Conservation (phyloP, 495 filamentous ascomycete genomes). For the Parachaetomium inaequale region DNA sequence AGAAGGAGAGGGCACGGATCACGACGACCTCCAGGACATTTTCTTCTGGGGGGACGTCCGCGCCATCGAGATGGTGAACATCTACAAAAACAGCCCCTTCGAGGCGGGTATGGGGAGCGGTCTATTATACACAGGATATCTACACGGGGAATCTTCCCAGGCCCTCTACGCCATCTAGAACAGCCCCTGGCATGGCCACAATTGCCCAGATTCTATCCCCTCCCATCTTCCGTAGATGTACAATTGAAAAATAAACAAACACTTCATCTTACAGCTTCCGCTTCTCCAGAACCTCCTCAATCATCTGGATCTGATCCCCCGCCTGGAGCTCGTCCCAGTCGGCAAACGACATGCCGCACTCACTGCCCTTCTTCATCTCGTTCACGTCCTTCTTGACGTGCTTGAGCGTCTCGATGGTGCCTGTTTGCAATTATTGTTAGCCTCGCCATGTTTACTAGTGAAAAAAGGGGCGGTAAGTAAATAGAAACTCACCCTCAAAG, state of each 20-base stretch:
- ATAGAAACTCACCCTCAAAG: conserved; percentile 66
- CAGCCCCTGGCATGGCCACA: background rate
- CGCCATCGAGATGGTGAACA: conserved; percentile 31
- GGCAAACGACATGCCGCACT: conserved; percentile 88
- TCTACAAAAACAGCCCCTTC: background rate
- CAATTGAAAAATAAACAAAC: background rate
- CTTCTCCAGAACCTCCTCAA: conserved; percentile 74
- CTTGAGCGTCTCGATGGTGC: conserved; percentile 74
- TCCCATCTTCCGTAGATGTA: background rate
- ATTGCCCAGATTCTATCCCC: background rate
- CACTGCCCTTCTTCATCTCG: conserved; percentile 84
- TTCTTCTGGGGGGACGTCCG: conserved; percentile 27
- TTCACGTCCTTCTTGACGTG: conserved; percentile 85
- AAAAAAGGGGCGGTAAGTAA: background rate
- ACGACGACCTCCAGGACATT: conserved; percentile 31
- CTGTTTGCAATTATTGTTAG: conserved; percentile 45
- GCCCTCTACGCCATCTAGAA: background rate
- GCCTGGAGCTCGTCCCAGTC: conserved; percentile 71
- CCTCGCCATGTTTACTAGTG: background rate
- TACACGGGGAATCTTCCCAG: background rate
- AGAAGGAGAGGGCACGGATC: conserved; percentile 42
- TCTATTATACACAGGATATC: conserved; percentile 14
- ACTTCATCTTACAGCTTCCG: conserved; percentile 54
- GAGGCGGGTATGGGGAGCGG: background rate
- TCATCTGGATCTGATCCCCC: conserved; percentile 82